Evolutionary conservation across 2,329 filamentous ascomycete species (phyloP), one percentile per base, ranked within the genome.

Genomic region (Ampelomyces quisqualis): DNA sequence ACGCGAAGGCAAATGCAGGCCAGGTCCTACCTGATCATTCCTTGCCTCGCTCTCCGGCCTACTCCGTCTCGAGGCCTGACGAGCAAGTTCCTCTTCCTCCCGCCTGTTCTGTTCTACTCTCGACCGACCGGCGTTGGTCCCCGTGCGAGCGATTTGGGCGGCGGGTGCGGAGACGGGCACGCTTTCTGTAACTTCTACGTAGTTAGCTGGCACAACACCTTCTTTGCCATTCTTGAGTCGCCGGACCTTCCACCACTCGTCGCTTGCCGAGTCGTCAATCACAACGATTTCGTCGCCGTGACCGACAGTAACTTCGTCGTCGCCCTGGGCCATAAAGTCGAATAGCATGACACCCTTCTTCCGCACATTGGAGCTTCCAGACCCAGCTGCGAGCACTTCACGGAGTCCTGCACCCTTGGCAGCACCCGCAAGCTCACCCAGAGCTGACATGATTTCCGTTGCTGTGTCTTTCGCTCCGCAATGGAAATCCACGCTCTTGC

Each of bases 221-320:
- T 96, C 89, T 64, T 90, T 93, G 55, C 89, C 89, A 64, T 90
- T 97, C 73, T 90, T 94, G 49, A 96, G 63, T 23, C 90, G 82
- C 45, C 87, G 82, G 23, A 98, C 89, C 75, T 93, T 90, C 91
- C 93, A 97, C 93, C 93, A 98, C 65, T 98, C 93, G 44, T 96
- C 90, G 49, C 90, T 96, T 70, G 90, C 93, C 22, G 77, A 81
- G 61, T 96, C 90, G 63, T 98, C 91, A 40, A 97, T 68, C 38
- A 98, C 76, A 29, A 95, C 74, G 27, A 98, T 91, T 62, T 98
- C 91, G 62, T 98, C 93, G 27, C 86, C 93, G 15, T 86, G 79
- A 18, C 81, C 84, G 32, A 98, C 93, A 0, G 89, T 95, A 33
- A 98, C 91, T 70, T 98, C 93, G 58, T 98, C 93, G 6, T 95